phyloP scores from a whole-genome alignment of 495 filamentous ascomycete species.

The Glarea lozoyensis region DNA sequence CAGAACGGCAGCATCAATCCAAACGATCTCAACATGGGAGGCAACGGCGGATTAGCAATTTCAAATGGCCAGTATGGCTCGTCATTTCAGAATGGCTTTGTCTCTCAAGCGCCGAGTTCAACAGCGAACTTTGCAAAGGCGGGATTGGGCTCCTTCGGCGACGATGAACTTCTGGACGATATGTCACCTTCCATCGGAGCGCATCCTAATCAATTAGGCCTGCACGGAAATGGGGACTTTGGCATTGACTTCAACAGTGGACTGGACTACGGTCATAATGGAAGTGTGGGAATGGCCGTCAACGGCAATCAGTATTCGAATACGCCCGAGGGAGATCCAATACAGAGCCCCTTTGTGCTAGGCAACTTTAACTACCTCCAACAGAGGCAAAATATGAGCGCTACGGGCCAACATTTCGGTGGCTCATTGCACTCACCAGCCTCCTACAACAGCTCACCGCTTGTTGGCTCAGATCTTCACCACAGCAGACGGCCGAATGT shows the following conservation, averaged over 20 bases:
- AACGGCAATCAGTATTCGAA: slow-evolving; percentile 58
- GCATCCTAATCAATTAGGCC: slow-evolving; percentile 29
- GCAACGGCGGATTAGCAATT: slow-evolving; percentile 22
- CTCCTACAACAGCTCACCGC: slow-evolving; percentile 40
- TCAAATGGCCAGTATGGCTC: slow-evolving; percentile 15
- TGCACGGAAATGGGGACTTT: slow-evolving; percentile 42
- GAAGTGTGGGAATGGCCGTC: slow-evolving; percentile 26
- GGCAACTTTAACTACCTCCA: slow-evolving; percentile 67
- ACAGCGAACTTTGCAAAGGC: slow-evolving; percentile 26
- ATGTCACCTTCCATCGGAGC: slow-evolving; percentile 38
- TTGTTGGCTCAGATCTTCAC: slow-evolving; percentile 42
- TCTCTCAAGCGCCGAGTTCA: slow-evolving; percentile 15
- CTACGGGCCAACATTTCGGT: slow-evolving; percentile 42
- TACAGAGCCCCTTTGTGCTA: slow-evolving; percentile 79
- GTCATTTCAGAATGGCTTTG: slow-evolving; percentile 19
- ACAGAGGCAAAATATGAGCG: slow-evolving; percentile 57
- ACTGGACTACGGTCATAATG: slow-evolving; percentile 36
- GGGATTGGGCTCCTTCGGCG: slow-evolving; percentile 46
- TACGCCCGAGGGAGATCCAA: slow-evolving; percentile 79
- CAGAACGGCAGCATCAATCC: slow-evolving; percentile 70
- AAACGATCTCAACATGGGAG: slow-evolving; percentile 68
- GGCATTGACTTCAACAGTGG: slow-evolving; percentile 34
- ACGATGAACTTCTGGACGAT: slow-evolving; percentile 57
- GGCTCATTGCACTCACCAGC: slow-evolving; percentile 41
- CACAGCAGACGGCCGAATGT: slow-evolving; percentile 45